A percentile compares a stretch with the other conserved stretches of the same genome.
Conservation (phyloP, 495 filamentous ascomycete genomes). For the Talaromyces nanjingensis region DNA sequence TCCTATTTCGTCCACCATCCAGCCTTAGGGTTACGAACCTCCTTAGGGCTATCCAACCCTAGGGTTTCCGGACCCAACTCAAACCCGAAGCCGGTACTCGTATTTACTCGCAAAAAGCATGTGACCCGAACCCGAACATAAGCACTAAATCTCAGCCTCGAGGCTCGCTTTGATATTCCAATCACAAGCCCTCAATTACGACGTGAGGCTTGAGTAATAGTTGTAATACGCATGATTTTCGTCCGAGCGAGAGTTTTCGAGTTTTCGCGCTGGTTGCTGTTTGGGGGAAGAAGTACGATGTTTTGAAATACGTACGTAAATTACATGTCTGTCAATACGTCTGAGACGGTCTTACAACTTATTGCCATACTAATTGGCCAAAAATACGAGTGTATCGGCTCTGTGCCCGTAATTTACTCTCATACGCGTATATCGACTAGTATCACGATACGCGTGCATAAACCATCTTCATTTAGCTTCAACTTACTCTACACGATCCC, state of each 20-base stretch:
- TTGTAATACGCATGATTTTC: neutral
- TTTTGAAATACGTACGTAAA: neutral
- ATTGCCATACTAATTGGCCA: neutral
- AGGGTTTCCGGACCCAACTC: neutral
- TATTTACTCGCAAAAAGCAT: neutral
- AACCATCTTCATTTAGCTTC: neutral
- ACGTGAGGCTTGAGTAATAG: neutral
- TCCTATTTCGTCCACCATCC: too few species aligned
- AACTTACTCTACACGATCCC: neutral
- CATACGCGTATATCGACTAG: too few species aligned
- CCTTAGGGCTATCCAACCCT: too few species aligned
- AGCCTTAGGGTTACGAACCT: too few species aligned
- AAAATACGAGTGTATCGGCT: neutral
- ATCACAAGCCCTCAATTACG: neutral
- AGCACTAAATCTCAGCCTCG: neutral
- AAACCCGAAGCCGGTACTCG: neutral
- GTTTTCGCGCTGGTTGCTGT: neutral
- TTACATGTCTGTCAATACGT: neutral
- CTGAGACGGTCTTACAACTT: neutral
- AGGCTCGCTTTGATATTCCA: neutral
- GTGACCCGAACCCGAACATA: too few species aligned
- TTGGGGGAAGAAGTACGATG: neutral
- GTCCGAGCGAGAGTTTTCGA: neutral
- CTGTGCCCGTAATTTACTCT: too few species aligned
- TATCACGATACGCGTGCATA: neutral